These are phyloP conservation scores for Fusarium torreyae DNA, from an alignment of 2,329 filamentous ascomycete species.

Conservation along the genomic window DNA sequence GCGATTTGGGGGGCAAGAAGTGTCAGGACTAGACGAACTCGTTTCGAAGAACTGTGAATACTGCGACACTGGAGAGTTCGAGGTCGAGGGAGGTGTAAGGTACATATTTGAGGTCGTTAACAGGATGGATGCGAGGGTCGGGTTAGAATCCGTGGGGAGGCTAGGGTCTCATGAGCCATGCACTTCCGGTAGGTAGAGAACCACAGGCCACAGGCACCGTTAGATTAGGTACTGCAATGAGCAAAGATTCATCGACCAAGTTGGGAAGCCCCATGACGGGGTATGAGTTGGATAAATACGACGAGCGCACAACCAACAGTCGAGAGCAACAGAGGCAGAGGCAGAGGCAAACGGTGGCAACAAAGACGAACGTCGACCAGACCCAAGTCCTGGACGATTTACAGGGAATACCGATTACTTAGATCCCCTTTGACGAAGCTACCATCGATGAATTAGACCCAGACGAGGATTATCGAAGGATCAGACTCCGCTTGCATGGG, in stretches of 20 bases:
- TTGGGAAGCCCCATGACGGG: slow-evolving; percentile 41
- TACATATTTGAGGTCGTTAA: slow-evolving; percentile 60
- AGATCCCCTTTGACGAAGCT: slow-evolving; percentile 46
- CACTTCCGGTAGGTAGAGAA: slow-evolving; percentile 38
- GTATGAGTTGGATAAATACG: slow-evolving; percentile 43
- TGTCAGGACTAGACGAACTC: slow-evolving; percentile 53
- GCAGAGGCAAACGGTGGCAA: slow-evolving; percentile 43
- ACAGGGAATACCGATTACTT: slow-evolving; percentile 45
- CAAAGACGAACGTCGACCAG: slow-evolving; percentile 37
- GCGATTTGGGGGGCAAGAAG: slow-evolving; percentile 50
- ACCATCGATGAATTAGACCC: slow-evolving; percentile 49
- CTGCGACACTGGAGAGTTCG: slow-evolving; percentile 58
- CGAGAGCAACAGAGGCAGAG: slow-evolving; percentile 34
- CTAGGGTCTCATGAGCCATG: slow-evolving; percentile 48
- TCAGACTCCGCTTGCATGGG: slow-evolving; percentile 50
- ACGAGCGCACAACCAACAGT: slow-evolving; percentile 38
- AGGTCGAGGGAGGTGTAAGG: slow-evolving; percentile 64
- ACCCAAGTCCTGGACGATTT: slow-evolving; percentile 24
- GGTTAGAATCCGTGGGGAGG: slow-evolving; percentile 47
- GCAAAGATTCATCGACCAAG: slow-evolving; percentile 45
- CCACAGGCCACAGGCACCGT: slow-evolving; percentile 30
- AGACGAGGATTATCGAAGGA: slow-evolving; percentile 49
- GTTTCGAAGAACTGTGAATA: slow-evolving; percentile 45
- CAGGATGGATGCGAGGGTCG: slow-evolving; percentile 45
- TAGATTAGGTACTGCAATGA: slow-evolving; percentile 39